A percentile compares a stretch with the other conserved stretches of the same genome.
Evolutionary conservation across 2,329 filamentous ascomycete species (phyloP).

Genomic region (Teratosphaeria gauchensis): DNA sequence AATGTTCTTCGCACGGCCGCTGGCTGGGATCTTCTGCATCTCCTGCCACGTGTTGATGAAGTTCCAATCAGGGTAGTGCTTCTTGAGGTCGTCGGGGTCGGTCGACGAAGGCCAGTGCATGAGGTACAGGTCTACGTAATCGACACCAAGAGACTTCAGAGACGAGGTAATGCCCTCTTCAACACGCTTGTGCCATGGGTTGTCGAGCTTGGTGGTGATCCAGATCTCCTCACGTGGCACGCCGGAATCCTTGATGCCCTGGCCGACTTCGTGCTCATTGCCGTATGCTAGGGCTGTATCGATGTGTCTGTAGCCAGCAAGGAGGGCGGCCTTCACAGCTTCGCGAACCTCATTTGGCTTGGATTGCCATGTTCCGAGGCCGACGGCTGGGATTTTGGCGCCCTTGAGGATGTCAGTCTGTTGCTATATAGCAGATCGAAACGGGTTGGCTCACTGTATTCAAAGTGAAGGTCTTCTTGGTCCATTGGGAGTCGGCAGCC

Average conservation of each 20-base stretch:
- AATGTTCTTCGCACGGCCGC: slow-evolving; percentile 68
- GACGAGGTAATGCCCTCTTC: slow-evolving; percentile 51
- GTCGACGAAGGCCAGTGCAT: slow-evolving; percentile 64
- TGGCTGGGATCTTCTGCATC: slow-evolving; percentile 43
- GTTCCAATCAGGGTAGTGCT: slow-evolving; percentile 68
- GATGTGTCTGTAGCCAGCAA: slow-evolving; percentile 50
- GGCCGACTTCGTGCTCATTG: slow-evolving; percentile 66
- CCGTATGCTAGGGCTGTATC: slow-evolving; percentile 68
- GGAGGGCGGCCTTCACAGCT: slow-evolving; percentile 59
- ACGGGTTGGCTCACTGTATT: slow-evolving; percentile 36
- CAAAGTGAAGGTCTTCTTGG: slow-evolving; percentile 41
- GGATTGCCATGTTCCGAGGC: slow-evolving; percentile 73
- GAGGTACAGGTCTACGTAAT: slow-evolving; percentile 62
- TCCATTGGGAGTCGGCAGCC: slow-evolving; percentile 11
- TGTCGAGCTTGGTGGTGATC: slow-evolving; percentile 76
- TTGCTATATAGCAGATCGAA: neutral
- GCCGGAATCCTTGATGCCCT: slow-evolving; percentile 57
- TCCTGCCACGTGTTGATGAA: slow-evolving; percentile 64
- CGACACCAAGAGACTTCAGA: slow-evolving; percentile 50
- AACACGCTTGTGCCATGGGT: slow-evolving; percentile 65
- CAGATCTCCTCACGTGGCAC: slow-evolving; percentile 59
- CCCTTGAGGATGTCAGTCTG: slow-evolving; percentile 24
- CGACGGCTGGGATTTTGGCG: slow-evolving; percentile 66
- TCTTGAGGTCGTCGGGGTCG: slow-evolving; percentile 52
- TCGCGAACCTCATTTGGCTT: slow-evolving; percentile 56